phyloP scores from a whole-genome alignment of 768 basidiomycete genomes.

The Ramaria sp. region DNA sequence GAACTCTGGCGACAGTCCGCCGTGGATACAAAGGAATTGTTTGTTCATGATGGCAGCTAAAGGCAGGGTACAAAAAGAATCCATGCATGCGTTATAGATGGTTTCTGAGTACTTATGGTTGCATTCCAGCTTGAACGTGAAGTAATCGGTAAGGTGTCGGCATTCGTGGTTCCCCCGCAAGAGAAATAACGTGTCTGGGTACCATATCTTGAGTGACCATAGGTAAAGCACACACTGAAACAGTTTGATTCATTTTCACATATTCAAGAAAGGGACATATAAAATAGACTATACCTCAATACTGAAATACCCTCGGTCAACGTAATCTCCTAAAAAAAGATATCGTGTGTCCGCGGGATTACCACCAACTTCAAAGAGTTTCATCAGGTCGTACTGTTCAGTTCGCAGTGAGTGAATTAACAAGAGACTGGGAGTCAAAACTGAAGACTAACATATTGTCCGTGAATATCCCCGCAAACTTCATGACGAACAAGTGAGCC shows the following conservation, averaged over 20 bases:
- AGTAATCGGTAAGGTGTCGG: conserved; percentile 69
- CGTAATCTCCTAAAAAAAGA: conserved; percentile 88
- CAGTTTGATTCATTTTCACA: not conserved
- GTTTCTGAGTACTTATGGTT: conserved; percentile 98
- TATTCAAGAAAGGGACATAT: not conserved
- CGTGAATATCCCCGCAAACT: conserved; percentile 98
- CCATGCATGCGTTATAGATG: conserved; percentile 97
- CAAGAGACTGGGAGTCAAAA: not conserved
- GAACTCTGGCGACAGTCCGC: conserved; percentile 90
- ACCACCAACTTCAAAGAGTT: conserved; percentile 88
- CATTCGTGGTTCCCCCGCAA: conserved; percentile 99
- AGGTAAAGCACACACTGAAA: conserved; percentile 90
- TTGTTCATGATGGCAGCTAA: conserved; percentile 99
- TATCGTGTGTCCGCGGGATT: conserved; percentile 92
- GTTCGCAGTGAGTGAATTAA: conserved; percentile 1
- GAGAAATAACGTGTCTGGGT: conserved; percentile 92
- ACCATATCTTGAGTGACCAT: conserved; percentile 99
- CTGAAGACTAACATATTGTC: conserved; percentile 78
- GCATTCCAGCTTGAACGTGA: conserved; percentile 57
- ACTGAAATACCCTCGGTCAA: conserved; percentile 89
- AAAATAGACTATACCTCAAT: conserved; percentile 53
- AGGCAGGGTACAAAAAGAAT: conserved; percentile 90
- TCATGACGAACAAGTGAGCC: conserved; percentile 16
- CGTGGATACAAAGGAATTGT: conserved; percentile 97
- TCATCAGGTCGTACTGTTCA: conserved; percentile 83